phyloP scores from a whole-genome alignment of 2,329 filamentous ascomycete species.

The Nemania serpens region DNA sequence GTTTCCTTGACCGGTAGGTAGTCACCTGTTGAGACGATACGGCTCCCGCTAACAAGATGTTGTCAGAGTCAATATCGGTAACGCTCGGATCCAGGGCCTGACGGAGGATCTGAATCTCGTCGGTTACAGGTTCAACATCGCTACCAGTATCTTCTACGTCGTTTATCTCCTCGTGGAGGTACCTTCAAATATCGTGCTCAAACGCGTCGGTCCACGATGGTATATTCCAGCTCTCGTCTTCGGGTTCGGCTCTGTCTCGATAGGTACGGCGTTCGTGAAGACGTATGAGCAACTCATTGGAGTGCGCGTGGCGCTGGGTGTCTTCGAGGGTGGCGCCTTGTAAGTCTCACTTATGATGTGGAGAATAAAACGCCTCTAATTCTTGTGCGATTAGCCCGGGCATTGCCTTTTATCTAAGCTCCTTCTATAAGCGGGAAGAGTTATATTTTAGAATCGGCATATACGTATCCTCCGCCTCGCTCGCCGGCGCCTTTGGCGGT shows the following conservation, averaged over 20 bases:
- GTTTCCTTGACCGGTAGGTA: constrained; percentile 49
- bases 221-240: constrained; percentile 59
- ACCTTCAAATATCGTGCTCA: constrained; percentile 60
- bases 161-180: constrained; percentile 60
- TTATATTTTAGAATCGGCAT: constrained; percentile 60
- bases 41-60: constrained; percentile 30
- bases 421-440: constrained; percentile 61
- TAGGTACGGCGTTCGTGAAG: constrained; percentile 58
- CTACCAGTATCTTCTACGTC: constrained; percentile 63
- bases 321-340: constrained; percentile 63
- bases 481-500: constrained; percentile 63
- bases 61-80: constrained; percentile 52
- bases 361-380: background rate
- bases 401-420: constrained; percentile 60
- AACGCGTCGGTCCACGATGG: constrained; percentile 56
- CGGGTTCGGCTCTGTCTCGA: constrained; percentile 59
- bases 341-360: constrained; percentile 1
- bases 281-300: constrained; percentile 53
- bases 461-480: constrained; percentile 58
- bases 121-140: constrained; percentile 60
- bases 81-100: constrained; percentile 61
- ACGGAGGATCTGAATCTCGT: constrained; percentile 51
- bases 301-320: constrained; percentile 54
- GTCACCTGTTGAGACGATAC: background rate
- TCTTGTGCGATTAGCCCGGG: constrained; percentile 46